phyloP scores from a whole-genome alignment of 2,329 filamentous ascomycete species.

The Monilinia aucupariae region DNA sequence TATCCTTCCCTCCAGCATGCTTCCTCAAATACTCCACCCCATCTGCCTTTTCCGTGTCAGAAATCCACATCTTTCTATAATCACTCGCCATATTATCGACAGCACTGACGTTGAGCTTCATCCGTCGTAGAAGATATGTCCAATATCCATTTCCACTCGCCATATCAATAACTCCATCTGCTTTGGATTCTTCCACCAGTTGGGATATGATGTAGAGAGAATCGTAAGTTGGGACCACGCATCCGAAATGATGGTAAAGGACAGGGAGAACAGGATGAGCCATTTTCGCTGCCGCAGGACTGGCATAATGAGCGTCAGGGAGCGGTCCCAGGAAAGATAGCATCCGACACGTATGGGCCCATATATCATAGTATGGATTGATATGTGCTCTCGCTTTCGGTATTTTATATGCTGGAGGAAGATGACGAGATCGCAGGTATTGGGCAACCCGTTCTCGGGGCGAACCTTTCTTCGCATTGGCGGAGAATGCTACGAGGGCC shows the following conservation, averaged over 20 bases:
- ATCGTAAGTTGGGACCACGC: conserved; percentile 63
- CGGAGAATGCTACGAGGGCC: conserved; percentile 55
- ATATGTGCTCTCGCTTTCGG: conserved; percentile 43
- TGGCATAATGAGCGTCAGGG: conserved; percentile 44
- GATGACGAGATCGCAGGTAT: conserved; percentile 50
- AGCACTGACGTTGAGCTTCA: conserved; percentile 50
- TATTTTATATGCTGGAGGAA: conserved; percentile 43
- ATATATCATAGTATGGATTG: conserved; percentile 66
- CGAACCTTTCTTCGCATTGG: conserved; percentile 62
- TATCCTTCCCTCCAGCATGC: conserved; percentile 46
- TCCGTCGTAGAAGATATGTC: conserved; percentile 62
- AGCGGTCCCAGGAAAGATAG: conserved; percentile 56
- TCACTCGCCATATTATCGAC: conserved; percentile 64
- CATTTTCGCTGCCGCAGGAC: conserved; percentile 45
- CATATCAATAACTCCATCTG: conserved; percentile 56
- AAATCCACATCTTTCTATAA: conserved; percentile 65
- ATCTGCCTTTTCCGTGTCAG: conserved; percentile 58
- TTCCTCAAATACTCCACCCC: conserved; percentile 53
- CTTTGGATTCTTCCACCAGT: conserved; percentile 38
- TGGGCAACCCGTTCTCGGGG: conserved; percentile 51
- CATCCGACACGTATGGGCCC: conserved; percentile 57
- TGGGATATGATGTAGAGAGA: conserved; percentile 54
- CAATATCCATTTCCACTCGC: conserved; percentile 73
- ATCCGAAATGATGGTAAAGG: conserved; percentile 75
- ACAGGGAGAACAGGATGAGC: conserved; percentile 66